These are phyloP conservation scores for Calonectria hongkongensis DNA, from an alignment of 2,329 filamentous ascomycete genomes.

Conservation along the genomic window DNA sequence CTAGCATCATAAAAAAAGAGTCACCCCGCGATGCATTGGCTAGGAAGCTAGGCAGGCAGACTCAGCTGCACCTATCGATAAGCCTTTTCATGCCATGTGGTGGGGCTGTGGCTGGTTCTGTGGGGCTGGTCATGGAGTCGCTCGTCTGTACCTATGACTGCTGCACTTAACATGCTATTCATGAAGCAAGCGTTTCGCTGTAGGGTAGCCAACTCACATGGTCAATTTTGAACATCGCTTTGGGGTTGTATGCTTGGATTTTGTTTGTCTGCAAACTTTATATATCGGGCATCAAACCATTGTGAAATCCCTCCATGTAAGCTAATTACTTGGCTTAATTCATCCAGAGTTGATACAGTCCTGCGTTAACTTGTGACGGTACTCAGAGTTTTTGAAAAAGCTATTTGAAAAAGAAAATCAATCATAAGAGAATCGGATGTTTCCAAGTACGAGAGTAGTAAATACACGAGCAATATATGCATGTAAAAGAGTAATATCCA, in stretches of 20 bases:
- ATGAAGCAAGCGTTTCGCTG: background rate
- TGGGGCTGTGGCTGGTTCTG: slow-evolving; percentile 17
- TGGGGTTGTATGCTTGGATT: no score
- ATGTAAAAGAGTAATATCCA: no score
- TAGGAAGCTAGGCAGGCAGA: slow-evolving; percentile 8
- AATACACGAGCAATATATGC: background rate
- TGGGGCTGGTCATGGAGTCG: background rate
- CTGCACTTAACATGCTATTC: background rate
- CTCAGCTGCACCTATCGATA: slow-evolving; percentile 34
- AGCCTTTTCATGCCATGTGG: background rate
- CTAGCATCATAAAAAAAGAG: slow-evolving; percentile 29
- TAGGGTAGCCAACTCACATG: background rate
- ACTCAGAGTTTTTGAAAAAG: no score
- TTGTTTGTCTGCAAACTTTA: no score
- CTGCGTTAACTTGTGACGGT: no score
- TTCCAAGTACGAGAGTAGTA: background rate
- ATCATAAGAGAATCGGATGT: no score
- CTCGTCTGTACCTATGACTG: background rate
- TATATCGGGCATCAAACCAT: no score
- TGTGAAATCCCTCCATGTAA: no score
- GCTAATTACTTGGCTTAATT: no score
- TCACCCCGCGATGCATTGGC: slow-evolving; percentile 37
- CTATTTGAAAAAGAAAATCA: no score
- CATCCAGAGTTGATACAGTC: no score
- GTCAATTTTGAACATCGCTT: no score